Evolutionary conservation across 257 asterid genomes (phyloP).

Genomic region (Gentiana straminea): DNA sequence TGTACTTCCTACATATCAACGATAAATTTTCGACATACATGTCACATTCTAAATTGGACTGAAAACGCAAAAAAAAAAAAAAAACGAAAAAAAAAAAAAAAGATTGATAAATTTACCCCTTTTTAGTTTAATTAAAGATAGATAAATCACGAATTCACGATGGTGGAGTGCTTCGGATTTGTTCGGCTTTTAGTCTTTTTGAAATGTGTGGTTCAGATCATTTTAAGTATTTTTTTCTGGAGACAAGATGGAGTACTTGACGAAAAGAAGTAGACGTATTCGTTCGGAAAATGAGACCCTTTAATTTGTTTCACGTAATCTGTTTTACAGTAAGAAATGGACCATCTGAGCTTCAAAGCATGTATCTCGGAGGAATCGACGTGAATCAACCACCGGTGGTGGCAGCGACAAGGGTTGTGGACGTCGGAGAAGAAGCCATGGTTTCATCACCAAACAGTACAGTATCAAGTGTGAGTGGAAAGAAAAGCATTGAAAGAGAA

Average conservation of each 20-base stretch:
- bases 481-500: slow-evolving; percentile 68
- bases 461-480: slow-evolving; percentile 85
- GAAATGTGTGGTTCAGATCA: too few relatives aligned
- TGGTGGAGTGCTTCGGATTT: background rate
- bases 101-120: too few relatives aligned
- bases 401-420: slow-evolving; percentile 20
- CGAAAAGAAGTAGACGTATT: too few relatives aligned
- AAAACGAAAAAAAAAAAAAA: too few relatives aligned
- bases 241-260: too few relatives aligned
- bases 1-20: too few relatives aligned
- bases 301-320: background rate
- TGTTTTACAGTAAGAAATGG: slow-evolving; percentile 31
- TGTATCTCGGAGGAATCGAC: slow-evolving; percentile 45
- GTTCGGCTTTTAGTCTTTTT: background rate
- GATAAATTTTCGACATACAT: too few relatives aligned
- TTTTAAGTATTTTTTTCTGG: too few relatives aligned
- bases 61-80: too few relatives aligned
- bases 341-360: slow-evolving; percentile 28
- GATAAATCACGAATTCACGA: too few relatives aligned
- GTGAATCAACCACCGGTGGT: slow-evolving; percentile 38
- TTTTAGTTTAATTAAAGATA: too few relatives aligned
- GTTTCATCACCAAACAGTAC: slow-evolving; percentile 92
- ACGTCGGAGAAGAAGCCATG: slow-evolving; percentile 48
- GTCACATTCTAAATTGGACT: too few relatives aligned
- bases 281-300: background rate